Evolutionary conservation across 2,329 filamentous ascomycete genomes (phyloP), one percentile per base, ranked within the genome.

Genomic region (Hansfordia pulvinata): DNA sequence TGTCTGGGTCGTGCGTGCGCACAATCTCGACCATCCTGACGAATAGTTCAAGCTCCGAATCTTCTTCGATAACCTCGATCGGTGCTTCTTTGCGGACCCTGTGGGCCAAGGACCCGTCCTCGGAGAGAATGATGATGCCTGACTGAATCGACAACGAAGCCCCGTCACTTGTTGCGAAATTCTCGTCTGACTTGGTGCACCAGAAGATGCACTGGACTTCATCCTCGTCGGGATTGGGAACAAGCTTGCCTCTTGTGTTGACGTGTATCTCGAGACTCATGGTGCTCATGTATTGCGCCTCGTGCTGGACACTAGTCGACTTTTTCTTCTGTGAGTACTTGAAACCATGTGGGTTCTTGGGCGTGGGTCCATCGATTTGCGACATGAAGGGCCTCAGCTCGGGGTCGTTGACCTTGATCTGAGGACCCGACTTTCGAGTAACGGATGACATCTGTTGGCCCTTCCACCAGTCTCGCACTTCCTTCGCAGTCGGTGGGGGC

Each of bases 181-280:
- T 62, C 36, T 83, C 77, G 29, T 86, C 79, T 2, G 79, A 78
- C 45, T 88, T 79, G 26, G 93, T 57, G 41, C 76, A 80, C 86
- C 88, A 98, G 44, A 96, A 93, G 5, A 96, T 67, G 43, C 80
- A 85, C 35, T 79, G 70, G 3, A 98, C 70, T 40, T 88, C 81
- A 47, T 98, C 90, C 38, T 92, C 69, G 39, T 88, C 83, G 0
- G 90, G 90, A 43, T 98, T 85, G 1, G 90, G 85, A 3, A 84
- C 69, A 7, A 94, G 62, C 25, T 71, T 74, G 6, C 73, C 83
- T 30, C 88, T 69, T 4, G 80, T 90, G 40, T 93, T 93, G 34
- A 92, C 77, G 46, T 98, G 88, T 4, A 96, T 57, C 47, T 98
- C 90, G 6, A 98, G 53, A 38, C 85, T 92, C 82, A 98, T 86